Percentiles rank a stretch among this genome's conserved stretches.
These are phyloP conservation scores for Paramecium sexaurelia DNA, from an alignment of 73 alveolate species.

Conservation along the genomic window DNA sequence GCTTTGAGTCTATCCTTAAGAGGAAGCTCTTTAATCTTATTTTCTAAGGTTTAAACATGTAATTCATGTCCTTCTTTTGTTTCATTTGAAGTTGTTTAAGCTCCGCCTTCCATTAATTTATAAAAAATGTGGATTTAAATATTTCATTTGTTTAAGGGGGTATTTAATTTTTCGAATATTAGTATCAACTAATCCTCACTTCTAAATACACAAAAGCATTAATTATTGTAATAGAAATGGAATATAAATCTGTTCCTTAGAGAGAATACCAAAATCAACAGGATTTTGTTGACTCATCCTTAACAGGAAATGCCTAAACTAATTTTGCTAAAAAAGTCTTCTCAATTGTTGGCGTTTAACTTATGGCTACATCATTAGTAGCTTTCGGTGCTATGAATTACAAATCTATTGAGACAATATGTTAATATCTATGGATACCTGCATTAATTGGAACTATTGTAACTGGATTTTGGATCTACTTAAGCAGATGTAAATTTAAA, in stretches of 20 bases:
- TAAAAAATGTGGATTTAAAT: conserved; percentile 28
- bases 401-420: background rate
- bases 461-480: background rate
- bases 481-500: conserved; percentile 29
- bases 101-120: conserved; percentile 39
- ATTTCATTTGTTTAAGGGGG: background rate
- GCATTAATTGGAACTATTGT: background rate
- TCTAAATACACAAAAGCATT: background rate
- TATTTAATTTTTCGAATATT: background rate
- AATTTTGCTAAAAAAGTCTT: conserved; percentile 60
- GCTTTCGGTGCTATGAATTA: background rate
- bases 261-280: background rate
- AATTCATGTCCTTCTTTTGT: conserved; percentile 36
- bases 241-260: background rate
- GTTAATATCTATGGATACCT: background rate
- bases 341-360: conserved; percentile 8
- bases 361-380: background rate
- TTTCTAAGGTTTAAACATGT: background rate
- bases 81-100: background rate
- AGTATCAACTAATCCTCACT: background rate
- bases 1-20: conserved; percentile 62
- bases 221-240: background rate
- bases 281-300: background rate
- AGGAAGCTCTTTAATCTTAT: conserved; percentile 61
- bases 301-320: background rate